Percentiles rank a stretch among this genome's conserved stretches.
phyloP scores from a whole-genome alignment of 2,329 filamentous ascomycete genomes.

The Hansfordia pulvinata region DNA sequence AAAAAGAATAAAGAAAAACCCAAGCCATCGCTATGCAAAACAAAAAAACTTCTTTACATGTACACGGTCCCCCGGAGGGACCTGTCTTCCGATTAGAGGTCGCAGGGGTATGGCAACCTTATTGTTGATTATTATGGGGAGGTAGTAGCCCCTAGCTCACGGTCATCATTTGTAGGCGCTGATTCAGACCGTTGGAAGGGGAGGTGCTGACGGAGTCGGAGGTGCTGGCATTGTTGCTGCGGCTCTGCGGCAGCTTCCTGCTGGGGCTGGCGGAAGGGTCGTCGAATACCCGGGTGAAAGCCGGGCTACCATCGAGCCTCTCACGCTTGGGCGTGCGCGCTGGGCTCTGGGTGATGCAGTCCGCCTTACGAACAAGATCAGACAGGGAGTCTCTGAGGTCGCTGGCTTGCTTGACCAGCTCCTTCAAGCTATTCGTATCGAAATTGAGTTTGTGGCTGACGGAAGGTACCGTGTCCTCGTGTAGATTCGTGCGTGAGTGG shows the following conservation, averaged over 20 bases:
- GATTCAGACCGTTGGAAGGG: conserved; percentile 32
- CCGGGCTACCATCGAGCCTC: conserved; percentile 45
- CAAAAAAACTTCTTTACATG: conserved; percentile 19
- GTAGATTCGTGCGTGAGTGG: conserved; percentile 27
- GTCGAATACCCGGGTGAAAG: conserved; percentile 53
- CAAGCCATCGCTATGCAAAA: conserved; percentile 25
- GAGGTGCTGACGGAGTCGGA: conserved; percentile 37
- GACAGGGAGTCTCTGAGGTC: conserved; percentile 45
- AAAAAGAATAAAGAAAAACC: conserved; percentile 3
- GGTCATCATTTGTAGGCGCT: conserved; percentile 52
- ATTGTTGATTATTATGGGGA: too few species aligned
- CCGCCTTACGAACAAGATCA: conserved; percentile 43
- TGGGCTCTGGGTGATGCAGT: conserved; percentile 44
- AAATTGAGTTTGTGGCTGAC: conserved; percentile 42
- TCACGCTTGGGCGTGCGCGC: conserved; percentile 32
- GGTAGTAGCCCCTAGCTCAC: conserved; percentile 28
- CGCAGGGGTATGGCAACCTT: too few species aligned
- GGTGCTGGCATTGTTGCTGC: conserved; percentile 38
- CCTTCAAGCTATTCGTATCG: conserved; percentile 55
- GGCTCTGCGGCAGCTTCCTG: conserved; percentile 34
- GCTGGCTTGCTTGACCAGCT: conserved; percentile 48
- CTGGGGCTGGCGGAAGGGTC: conserved; percentile 44
- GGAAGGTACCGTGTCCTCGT: conserved; percentile 20
- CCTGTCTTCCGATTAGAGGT: conserved; percentile 1
- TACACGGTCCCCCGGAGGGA: conserved; percentile 10